Percentiles rank a stretch among this genome's conserved stretches.
phyloP scores from a whole-genome alignment of 78 protist species.

The Pigoraptor vietnamica region DNA sequence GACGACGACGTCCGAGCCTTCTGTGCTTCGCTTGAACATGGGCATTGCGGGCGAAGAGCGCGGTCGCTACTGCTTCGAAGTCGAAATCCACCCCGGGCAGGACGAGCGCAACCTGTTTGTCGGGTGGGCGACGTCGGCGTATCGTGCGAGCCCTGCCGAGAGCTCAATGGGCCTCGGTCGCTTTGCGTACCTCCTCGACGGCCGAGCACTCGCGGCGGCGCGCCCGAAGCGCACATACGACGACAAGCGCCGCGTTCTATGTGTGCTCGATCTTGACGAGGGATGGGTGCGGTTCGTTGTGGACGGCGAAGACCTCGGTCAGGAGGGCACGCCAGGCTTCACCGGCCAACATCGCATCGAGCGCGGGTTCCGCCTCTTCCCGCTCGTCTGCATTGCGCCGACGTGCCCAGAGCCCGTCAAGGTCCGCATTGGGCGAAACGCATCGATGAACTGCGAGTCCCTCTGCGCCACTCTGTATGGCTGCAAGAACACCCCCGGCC shows the following conservation, averaged over 20 bases:
- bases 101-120: not conserved
- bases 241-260: not conserved
- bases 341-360: not conserved
- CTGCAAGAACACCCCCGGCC: not conserved
- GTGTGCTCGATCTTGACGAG: not conserved
- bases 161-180: not conserved
- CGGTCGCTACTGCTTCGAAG: not conserved
- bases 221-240: not conserved
- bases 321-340: not conserved
- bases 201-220: not conserved
- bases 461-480: not conserved
- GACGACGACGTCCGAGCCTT: not conserved
- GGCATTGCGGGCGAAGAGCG: not conserved
- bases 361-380: not conserved
- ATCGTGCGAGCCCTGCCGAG: not conserved
- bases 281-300: not conserved
- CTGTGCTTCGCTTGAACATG: not conserved
- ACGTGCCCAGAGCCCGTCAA: not conserved
- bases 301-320: not conserved
- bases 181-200: not conserved
- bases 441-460: not conserved
- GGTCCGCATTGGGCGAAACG: not conserved
- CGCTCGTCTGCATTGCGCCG: not conserved
- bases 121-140: not conserved
- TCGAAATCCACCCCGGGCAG: not conserved